Evolutionary conservation across 2,329 filamentous ascomycete genomes (phyloP).

Genomic region (Penicillium polonicum): DNA sequence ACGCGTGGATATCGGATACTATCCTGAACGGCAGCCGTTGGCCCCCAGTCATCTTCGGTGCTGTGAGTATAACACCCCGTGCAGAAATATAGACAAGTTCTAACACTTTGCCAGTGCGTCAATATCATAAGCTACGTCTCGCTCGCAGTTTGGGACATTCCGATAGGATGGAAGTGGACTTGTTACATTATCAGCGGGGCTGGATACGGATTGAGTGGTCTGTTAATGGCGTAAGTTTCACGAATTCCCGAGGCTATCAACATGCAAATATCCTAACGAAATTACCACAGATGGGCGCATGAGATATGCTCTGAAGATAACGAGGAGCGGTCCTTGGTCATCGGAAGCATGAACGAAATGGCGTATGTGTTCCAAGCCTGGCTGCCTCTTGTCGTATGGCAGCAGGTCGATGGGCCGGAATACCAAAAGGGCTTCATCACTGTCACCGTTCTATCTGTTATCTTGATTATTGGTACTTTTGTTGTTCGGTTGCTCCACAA

Average conservation of each 20-base stretch:
- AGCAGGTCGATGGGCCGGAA: constrained; percentile 60
- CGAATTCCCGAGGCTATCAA: background rate
- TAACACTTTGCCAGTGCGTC: constrained; percentile 22
- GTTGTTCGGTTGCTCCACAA: constrained; percentile 33
- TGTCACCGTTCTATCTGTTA: constrained; percentile 49
- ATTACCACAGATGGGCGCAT: constrained; percentile 48
- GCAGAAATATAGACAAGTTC: background rate
- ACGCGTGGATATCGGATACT: constrained; percentile 64
- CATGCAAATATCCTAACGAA: constrained; percentile 1
- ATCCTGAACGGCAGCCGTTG: constrained; percentile 60
- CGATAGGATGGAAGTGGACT: constrained; percentile 61
- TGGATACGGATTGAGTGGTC: constrained; percentile 49
- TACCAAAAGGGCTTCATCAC: constrained; percentile 63
- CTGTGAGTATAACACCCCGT: constrained; percentile 48
- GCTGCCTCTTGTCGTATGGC: constrained; percentile 66
- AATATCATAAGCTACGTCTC: constrained; percentile 48
- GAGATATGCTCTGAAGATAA: constrained; percentile 58
- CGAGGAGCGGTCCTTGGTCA: constrained; percentile 66
- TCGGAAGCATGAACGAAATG: constrained; percentile 67
- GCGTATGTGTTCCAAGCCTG: constrained; percentile 69
- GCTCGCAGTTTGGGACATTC: constrained; percentile 51
- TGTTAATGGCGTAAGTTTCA: constrained; percentile 50
- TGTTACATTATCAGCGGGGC: constrained; percentile 58
- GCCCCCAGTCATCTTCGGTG: constrained; percentile 63
- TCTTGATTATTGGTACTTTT: constrained; percentile 54